Conservation (phyloP, 2,329 filamentous ascomycete genomes). For the Orbilia ellipsospora region DNA sequence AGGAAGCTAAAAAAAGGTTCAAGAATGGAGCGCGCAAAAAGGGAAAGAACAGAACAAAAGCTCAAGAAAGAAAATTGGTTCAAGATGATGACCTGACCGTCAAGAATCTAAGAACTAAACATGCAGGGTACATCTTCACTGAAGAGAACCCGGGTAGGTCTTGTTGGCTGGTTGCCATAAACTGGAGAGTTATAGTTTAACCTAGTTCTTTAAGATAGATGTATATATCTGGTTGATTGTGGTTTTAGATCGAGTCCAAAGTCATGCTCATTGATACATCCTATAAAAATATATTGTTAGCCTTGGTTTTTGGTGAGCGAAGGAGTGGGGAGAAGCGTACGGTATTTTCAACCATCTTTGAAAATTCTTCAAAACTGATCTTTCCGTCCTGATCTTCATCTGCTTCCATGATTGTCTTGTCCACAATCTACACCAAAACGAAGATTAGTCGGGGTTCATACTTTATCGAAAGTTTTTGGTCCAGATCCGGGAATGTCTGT, state of each 20-base stretch:
- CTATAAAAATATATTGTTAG: constrained; percentile 26
- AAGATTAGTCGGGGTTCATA: neutral
- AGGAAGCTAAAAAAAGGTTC: constrained; percentile 30
- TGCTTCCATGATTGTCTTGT: constrained; percentile 99
- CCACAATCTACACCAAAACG: constrained; percentile 74
- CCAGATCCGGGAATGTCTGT: constrained; percentile 18
- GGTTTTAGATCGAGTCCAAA: constrained; percentile 66
- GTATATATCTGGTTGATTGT: neutral
- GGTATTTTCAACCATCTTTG: constrained; percentile 97
- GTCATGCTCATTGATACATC: constrained; percentile 81
- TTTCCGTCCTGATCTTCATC: constrained; percentile 95
- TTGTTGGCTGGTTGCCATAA: neutral
- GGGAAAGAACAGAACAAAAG: neutral
- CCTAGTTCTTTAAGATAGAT: neutral
- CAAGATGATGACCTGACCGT: neutral
- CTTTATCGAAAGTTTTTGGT: neutral
- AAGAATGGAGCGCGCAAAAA: constrained; percentile 12
- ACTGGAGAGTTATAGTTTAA: neutral
- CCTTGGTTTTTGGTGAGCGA: neutral
- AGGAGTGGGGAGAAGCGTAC: constrained; percentile 65
- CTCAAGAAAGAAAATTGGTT: neutral
- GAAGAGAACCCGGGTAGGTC: neutral
- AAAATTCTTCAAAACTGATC: constrained; percentile 99
- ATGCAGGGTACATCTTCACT: constrained; percentile 7
- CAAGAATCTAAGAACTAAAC: neutral